phyloP scores from a whole-genome alignment of 129 eudicot genomes.

The Lonicera japonica region DNA sequence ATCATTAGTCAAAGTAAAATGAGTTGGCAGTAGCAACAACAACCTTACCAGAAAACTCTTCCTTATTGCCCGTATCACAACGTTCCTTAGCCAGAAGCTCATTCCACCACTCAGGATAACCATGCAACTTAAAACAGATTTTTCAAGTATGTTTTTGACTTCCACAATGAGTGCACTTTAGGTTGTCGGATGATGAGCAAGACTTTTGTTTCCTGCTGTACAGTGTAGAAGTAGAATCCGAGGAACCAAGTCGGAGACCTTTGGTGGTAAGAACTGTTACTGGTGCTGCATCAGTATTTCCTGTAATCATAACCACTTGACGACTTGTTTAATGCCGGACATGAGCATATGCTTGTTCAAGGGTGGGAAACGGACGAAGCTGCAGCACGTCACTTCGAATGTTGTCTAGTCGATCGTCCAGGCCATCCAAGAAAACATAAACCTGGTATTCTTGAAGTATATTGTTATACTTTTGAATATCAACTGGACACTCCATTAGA shows the following conservation, averaged over 20 bases:
- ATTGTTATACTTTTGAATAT: not conserved
- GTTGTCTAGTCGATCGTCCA: not conserved
- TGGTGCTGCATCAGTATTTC: not conserved
- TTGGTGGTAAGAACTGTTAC: not conserved
- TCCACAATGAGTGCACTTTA: not conserved
- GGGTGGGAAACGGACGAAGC: not conserved
- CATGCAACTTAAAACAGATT: not conserved
- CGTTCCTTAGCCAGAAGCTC: slow-evolving; percentile 1
- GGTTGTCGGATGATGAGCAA: not conserved
- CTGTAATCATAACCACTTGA: slow-evolving; percentile 5
- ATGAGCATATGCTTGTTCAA: slow-evolving; percentile 10
- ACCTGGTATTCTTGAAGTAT: not conserved
- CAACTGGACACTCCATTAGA: not conserved
- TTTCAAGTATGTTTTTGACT: not conserved
- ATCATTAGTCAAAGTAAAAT: not conserved
- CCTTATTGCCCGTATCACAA: not conserved
- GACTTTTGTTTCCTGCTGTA: not conserved
- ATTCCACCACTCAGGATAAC: not conserved
- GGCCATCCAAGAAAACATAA: not conserved
- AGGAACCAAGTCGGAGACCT: not conserved
- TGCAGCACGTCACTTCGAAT: not conserved
- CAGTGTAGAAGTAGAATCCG: no score
- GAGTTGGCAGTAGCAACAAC: not conserved
- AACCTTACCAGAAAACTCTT: not conserved
- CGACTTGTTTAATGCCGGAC: slow-evolving; percentile 2